phyloP scores from a whole-genome alignment of 179 eudicot genomes.

The Beta lomatogona region DNA sequence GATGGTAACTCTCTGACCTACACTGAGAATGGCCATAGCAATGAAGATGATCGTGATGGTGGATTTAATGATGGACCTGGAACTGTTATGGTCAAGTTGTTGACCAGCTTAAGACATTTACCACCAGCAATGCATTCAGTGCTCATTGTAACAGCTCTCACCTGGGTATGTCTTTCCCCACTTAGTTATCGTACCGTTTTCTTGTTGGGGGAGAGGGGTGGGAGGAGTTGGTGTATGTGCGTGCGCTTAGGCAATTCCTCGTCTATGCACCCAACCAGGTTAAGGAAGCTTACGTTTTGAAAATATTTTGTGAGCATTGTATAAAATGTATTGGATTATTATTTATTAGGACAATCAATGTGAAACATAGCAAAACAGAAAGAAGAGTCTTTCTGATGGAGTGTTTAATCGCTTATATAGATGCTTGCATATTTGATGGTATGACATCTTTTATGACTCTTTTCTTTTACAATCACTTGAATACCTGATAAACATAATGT shows the following conservation, averaged over 20 bases:
- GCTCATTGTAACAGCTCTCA: conserved; percentile 83
- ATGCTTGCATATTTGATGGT: background rate
- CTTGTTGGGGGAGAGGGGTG: background rate
- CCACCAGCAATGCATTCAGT: conserved; percentile 94
- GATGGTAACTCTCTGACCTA: conserved; percentile 32
- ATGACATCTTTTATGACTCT: too few relatives aligned
- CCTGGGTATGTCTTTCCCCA: conserved; percentile 64
- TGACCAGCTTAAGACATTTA: conserved; percentile 90
- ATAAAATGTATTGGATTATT: too few relatives aligned
- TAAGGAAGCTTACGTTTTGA: background rate
- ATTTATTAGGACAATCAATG: background rate
- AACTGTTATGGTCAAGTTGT: conserved; percentile 81
- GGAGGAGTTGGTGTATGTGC: background rate
- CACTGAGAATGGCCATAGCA: conserved; percentile 31
- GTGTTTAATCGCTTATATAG: too few relatives aligned
- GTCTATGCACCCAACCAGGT: background rate
- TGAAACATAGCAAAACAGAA: background rate
- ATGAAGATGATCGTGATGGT: conserved; percentile 44
- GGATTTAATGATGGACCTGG: conserved; percentile 69
- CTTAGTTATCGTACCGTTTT: background rate
- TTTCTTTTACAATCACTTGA: too few relatives aligned
- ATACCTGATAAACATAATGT: conserved; percentile 6
- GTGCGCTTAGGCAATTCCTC: background rate
- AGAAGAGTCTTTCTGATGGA: too few relatives aligned
- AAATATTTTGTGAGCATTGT: background rate